A percentile compares a stretch with the other conserved stretches of the same genome.
These are phyloP conservation scores for Russula abietina DNA, from an alignment of 768 basidiomycete species.

Conservation along the genomic window DNA sequence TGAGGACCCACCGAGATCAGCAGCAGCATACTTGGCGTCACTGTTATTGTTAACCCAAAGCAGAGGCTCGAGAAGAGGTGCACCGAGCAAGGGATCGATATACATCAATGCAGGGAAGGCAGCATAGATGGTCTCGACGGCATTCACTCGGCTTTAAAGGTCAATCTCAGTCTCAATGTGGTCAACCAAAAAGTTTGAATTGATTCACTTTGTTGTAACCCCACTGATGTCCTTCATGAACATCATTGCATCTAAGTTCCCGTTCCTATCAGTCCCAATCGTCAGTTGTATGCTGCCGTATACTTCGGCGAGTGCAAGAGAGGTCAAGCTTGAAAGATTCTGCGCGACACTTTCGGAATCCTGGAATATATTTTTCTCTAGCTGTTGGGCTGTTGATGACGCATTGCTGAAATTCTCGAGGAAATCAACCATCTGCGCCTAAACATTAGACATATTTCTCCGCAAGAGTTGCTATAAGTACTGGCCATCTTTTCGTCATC, in stretches of 20 bases:
- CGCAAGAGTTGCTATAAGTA: background rate
- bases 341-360: conserved; percentile 45
- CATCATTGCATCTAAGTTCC: conserved; percentile 44
- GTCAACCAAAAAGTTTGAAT: background rate
- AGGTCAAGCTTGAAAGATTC: conserved; percentile 46
- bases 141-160: conserved; percentile 32
- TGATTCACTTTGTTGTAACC: conserved; percentile 34
- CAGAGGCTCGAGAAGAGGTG: conserved; percentile 25
- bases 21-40: conserved; percentile 19
- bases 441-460: background rate
- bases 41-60: conserved; percentile 25
- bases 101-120: conserved; percentile 50
- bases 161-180: background rate
- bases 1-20: conserved; percentile 24
- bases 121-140: conserved; percentile 52
- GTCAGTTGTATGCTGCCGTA: conserved; percentile 51
- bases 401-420: conserved; percentile 42
- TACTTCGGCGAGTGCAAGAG: conserved; percentile 49
- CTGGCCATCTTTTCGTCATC: conserved; percentile 27
- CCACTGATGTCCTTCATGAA: conserved; percentile 40
- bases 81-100: conserved; percentile 45
- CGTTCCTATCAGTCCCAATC: conserved; percentile 40
- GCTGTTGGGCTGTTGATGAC: conserved; percentile 37
- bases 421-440: conserved; percentile 38
- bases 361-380: conserved; percentile 43